phyloP scores from a whole-genome alignment of 139 green algal genomes.

The Closterium sp. region DNA sequence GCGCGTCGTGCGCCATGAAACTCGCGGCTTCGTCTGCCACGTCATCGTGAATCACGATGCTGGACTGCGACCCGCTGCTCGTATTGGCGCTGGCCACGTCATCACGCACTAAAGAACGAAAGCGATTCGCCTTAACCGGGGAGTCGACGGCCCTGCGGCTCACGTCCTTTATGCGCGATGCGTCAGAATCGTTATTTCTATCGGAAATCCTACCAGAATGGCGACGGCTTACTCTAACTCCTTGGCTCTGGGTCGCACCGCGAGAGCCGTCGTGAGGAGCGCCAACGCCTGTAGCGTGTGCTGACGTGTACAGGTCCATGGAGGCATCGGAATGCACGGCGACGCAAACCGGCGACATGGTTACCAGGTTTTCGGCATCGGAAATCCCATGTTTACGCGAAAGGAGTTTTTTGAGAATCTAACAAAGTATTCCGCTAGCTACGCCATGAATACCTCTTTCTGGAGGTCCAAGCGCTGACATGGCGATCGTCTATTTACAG shows the following conservation, averaged over 20 bases:
- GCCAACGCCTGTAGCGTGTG: not conserved
- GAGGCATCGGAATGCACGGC: not conserved
- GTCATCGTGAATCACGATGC: not conserved
- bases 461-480: too few species aligned
- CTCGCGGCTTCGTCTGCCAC: not conserved
- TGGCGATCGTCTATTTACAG: too few species aligned
- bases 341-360: not conserved
- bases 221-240: not conserved
- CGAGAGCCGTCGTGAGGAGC: not conserved
- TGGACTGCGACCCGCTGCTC: not conserved
- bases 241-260: not conserved
- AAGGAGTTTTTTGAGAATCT: too few species aligned
- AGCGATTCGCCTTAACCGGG: not conserved
- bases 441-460: too few species aligned
- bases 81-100: not conserved
- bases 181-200: not conserved
- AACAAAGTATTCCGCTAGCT: too few species aligned
- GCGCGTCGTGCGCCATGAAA: not conserved
- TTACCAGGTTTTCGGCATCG: not conserved
- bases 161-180: not conserved
- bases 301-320: not conserved
- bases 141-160: not conserved
- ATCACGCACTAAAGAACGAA: not conserved
- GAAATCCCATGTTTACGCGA: not conserved
- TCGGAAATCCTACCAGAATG: not conserved